Conservation (phyloP, 352 stramenopile species). For the Globisporangium spinosum region DNA sequence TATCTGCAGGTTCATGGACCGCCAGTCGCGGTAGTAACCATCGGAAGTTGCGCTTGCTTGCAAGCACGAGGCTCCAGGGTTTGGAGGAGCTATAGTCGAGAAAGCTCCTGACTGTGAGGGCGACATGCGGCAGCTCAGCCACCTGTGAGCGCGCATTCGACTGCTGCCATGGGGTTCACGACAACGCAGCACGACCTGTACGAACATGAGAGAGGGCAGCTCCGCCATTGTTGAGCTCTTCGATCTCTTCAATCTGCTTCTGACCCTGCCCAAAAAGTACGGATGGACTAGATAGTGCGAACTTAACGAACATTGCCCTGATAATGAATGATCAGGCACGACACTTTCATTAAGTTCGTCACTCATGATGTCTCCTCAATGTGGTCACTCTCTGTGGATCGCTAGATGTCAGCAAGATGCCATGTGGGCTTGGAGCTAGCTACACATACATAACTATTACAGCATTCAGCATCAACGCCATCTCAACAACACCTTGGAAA, state of each 20-base stretch:
- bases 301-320: no score
- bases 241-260: background rate
- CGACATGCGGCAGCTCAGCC: background rate
- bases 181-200: background rate
- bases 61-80: background rate
- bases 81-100: background rate
- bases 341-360: no score
- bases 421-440: no score
- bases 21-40: background rate
- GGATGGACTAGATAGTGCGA: no score
- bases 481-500: no score
- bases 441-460: no score
- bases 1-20: background rate
- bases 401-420: no score
- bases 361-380: no score
- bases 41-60: background rate
- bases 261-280: no score
- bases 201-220: background rate
- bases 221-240: background rate
- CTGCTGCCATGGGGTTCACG: background rate
- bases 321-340: no score
- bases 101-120: background rate
- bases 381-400: no score
- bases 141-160: background rate
- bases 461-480: no score